These are phyloP conservation scores for Forsythia viridissima DNA, from an alignment of 257 asterid species.

Conservation along the genomic window DNA sequence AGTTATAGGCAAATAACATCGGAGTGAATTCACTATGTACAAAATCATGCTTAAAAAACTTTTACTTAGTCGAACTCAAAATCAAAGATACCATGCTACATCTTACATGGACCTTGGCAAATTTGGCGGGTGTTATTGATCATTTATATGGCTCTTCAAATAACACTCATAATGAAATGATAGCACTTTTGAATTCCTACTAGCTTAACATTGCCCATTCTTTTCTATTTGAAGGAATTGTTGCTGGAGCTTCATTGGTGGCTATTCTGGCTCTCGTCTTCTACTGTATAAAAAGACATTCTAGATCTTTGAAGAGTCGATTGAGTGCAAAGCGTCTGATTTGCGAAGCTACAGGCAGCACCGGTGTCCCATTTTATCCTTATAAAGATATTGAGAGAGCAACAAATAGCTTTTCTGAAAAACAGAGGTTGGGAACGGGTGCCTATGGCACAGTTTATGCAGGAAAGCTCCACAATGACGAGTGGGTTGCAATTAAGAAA, in stretches of 20 bases:
- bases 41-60: not conserved
- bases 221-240: constrained; percentile 34
- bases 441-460: constrained; percentile 83
- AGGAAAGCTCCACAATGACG: constrained; percentile 58
- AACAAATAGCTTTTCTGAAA: constrained; percentile 56
- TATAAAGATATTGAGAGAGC: constrained; percentile 73
- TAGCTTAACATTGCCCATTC: not conserved
- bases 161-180: not conserved
- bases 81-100: not conserved
- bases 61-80: not conserved
- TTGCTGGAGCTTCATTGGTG: constrained; percentile 52
- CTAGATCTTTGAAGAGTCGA: constrained; percentile 36
- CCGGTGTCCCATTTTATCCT: constrained; percentile 46
- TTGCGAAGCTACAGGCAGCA: constrained; percentile 62
- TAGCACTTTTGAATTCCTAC: not conserved
- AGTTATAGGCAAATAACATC: not conserved
- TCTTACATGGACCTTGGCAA: not conserved
- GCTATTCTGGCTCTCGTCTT: constrained; percentile 30
- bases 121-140: not conserved
- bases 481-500: constrained; percentile 64
- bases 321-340: constrained; percentile 53
- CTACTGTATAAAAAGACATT: constrained; percentile 45
- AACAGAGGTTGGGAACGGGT: constrained; percentile 66
- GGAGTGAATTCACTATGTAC: not conserved
- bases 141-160: not conserved